Percentiles rank a stretch among this genome's conserved stretches.
Evolutionary conservation across 371 early-diverging fungal genomes (phyloP).

Genomic region (Rozella allomycis): DNA sequence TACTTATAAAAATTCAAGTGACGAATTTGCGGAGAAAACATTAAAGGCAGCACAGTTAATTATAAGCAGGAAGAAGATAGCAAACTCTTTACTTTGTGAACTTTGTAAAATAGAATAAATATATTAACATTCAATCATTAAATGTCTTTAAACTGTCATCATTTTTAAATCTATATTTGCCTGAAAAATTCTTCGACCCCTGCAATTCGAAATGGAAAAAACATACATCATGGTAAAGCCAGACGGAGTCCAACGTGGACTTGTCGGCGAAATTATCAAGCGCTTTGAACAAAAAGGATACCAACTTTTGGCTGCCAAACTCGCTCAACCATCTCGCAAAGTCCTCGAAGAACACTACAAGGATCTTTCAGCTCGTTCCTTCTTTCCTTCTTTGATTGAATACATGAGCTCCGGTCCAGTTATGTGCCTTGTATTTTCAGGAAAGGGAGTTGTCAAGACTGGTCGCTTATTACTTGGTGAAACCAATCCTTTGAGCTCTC

Average conservation of each 20-base stretch:
- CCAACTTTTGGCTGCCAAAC: slow-evolving; percentile 59
- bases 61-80: too few relatives aligned
- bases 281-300: slow-evolving; percentile 66
- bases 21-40: too few relatives aligned
- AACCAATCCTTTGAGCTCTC: slow-evolving; percentile 59
- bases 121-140: too few relatives aligned
- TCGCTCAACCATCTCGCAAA: slow-evolving; percentile 45
- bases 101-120: too few relatives aligned
- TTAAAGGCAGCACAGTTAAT: too few relatives aligned
- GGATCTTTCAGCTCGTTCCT: slow-evolving; percentile 75
- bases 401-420: slow-evolving; percentile 70
- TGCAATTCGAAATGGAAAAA: too few relatives aligned
- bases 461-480: slow-evolving; percentile 90
- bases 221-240: slow-evolving; percentile 24
- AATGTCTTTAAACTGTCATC: too few relatives aligned
- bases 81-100: too few relatives aligned
- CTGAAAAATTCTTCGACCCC: too few relatives aligned
- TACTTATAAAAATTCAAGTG: too few relatives aligned
- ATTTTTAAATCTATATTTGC: too few relatives aligned
- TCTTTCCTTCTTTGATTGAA: slow-evolving; percentile 81
- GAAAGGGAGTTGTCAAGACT: slow-evolving; percentile 88
- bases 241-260: slow-evolving; percentile 30
- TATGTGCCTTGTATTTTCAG: slow-evolving; percentile 57
- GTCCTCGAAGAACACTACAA: slow-evolving; percentile 87
- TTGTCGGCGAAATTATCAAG: slow-evolving; percentile 87